A percentile compares a stretch with the other conserved stretches of the same genome.
phyloP scores from a whole-genome alignment of 1,284 basidiomycete genomes.

The Cutaneotrichosporon sp. region DNA sequence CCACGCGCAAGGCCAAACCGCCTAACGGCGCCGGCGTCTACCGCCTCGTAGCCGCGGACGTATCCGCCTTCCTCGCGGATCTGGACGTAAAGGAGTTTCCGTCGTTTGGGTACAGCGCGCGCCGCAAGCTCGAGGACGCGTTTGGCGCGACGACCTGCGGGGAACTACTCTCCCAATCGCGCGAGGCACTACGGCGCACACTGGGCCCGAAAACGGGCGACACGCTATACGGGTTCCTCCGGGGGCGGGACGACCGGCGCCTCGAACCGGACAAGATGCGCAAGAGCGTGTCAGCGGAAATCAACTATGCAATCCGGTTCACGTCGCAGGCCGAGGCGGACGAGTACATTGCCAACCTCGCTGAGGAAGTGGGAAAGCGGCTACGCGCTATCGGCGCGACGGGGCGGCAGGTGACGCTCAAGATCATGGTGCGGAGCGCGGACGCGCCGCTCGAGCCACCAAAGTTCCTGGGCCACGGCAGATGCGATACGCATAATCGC shows the following conservation, averaged over 20 bases:
- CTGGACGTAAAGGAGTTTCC: slow-evolving; percentile 82
- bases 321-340: slow-evolving; percentile 73
- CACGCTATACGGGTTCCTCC: slow-evolving; percentile 72
- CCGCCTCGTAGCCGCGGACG: slow-evolving; percentile 59
- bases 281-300: slow-evolving; percentile 83
- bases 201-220: slow-evolving; percentile 79
- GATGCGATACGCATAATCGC: slow-evolving; percentile 76
- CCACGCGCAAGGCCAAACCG: slow-evolving; percentile 86
- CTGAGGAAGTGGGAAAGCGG: slow-evolving; percentile 66
- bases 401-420: slow-evolving; percentile 71
- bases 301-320: slow-evolving; percentile 96
- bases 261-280: slow-evolving; percentile 76
- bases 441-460: slow-evolving; percentile 85
- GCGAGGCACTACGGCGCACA: slow-evolving; percentile 60
- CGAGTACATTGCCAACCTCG: slow-evolving; percentile 67
- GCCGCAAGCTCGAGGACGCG: slow-evolving; percentile 63
- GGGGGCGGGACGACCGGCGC: slow-evolving; percentile 73
- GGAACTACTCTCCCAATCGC: slow-evolving; percentile 61
- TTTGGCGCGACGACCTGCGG: slow-evolving; percentile 68
- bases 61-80: slow-evolving; percentile 58
- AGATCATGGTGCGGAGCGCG: slow-evolving; percentile 81
- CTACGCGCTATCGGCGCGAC: slow-evolving; percentile 62
- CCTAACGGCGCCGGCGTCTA: slow-evolving; percentile 55
- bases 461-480: slow-evolving; percentile 93
- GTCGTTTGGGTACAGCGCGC: slow-evolving; percentile 73